phyloP scores from a whole-genome alignment of 1,139 yeast species.

The Nakaseomyces kungkrabaensis region DNA sequence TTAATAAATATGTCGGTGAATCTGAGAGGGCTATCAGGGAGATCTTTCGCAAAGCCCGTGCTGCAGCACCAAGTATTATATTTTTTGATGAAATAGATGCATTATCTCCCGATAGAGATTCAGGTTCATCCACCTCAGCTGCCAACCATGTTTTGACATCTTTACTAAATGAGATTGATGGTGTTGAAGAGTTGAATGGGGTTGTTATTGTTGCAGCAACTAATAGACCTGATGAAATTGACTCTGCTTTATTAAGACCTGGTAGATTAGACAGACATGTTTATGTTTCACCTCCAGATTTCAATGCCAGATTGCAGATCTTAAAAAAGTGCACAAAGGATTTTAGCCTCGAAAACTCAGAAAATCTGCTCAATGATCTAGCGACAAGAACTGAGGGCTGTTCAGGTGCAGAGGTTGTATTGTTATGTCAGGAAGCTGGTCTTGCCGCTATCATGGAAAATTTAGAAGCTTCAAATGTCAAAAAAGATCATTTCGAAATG shows the following conservation, averaged over 20 bases:
- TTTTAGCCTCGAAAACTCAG: slow-evolving; percentile 37
- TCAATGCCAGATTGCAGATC: slow-evolving; percentile 66
- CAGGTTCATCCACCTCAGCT: slow-evolving; percentile 56
- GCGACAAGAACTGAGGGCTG: slow-evolving; percentile 72
- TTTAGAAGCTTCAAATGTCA: slow-evolving; percentile 43
- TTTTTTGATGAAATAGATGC: slow-evolving; percentile 97
- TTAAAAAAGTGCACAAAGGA: slow-evolving; percentile 55
- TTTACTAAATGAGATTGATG: slow-evolving; percentile 85
- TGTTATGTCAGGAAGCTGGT: slow-evolving; percentile 92
- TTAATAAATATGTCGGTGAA: slow-evolving; percentile 92
- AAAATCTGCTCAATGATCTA: slow-evolving; percentile 42
- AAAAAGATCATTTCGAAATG: slow-evolving; percentile 54
- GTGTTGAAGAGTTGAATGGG: slow-evolving; percentile 87
- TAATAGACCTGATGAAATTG: slow-evolving; percentile 86
- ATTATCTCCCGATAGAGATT: slow-evolving; percentile 62
- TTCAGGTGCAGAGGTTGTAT: slow-evolving; percentile 92
- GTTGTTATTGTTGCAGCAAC: slow-evolving; percentile 94
- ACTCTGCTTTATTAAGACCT: slow-evolving; percentile 83
- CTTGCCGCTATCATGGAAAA: slow-evolving; percentile 81
- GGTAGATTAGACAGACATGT: slow-evolving; percentile 90
- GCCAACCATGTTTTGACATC: slow-evolving; percentile 84
- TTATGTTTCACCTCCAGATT: slow-evolving; percentile 86
- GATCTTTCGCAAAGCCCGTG: slow-evolving; percentile 81
- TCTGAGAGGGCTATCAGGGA: slow-evolving; percentile 84
- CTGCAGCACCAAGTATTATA: slow-evolving; percentile 86